Evolutionary conservation across 2,329 filamentous ascomycete genomes (phyloP), one percentile per base, ranked within the genome.

Genomic region (Macrophomina phaseolina): DNA sequence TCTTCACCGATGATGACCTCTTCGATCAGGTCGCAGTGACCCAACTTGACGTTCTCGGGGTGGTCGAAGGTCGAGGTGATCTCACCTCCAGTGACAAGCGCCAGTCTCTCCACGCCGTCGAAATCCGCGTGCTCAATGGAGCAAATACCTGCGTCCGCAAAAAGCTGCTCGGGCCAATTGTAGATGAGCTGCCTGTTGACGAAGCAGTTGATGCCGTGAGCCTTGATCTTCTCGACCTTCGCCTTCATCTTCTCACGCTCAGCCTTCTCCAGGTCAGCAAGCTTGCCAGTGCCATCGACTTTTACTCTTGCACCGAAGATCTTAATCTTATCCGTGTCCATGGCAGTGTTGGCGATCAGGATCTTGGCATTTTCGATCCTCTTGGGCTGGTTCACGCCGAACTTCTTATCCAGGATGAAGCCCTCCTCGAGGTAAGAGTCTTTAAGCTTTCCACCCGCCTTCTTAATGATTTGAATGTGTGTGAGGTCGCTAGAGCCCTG

Each of bases 311-410:
- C 95, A 70, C 95, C 95, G 75, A 99, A 99, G 75, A 99, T 98
- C 87, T 99, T 99, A 84, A 99, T 92, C 86, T 99, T 99, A 83
- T 99, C 95, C 42, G 95, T 99, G 81, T 99, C 95, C 95, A 99
- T 99, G 12, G 94, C 91, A 58, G 95, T 99, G 83, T 99, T 99
- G 70, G 95, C 95, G 28, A 99, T 92, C 66, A 99, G 82, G 71
- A 99, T 99, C 85, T 98, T 99, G 71, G 94, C 95, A 79, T 99
- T 98, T 80, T 98, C 94, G 75, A 99, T 85, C 67, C 93, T 87
- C 86, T 98, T 98, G 65, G 95, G 95, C 81, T 99, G 95, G 84
- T 98, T 98, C 67, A 98, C 94, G 72, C 95, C 95, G 71, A 99
- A 97, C 84, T 94, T 97, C 87, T 99, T 99, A 84, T 99, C 95